phyloP scores from a whole-genome alignment of 352 stramenopile genomes.

The Pythium folliculosum region DNA sequence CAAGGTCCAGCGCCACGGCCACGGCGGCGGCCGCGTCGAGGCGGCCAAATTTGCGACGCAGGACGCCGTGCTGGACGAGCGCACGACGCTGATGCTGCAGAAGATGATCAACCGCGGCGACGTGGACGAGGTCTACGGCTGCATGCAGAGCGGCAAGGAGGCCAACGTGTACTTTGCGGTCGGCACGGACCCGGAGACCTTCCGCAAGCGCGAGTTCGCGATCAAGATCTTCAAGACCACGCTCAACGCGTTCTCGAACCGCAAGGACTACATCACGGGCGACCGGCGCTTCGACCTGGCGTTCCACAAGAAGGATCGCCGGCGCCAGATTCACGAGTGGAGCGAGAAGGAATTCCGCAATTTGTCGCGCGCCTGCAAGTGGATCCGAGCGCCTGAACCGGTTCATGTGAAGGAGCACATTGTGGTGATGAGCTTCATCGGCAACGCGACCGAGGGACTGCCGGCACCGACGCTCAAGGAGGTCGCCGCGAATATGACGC shows the following conservation, averaged over 20 bases:
- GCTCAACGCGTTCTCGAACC: slow-evolving; percentile 80
- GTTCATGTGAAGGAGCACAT: slow-evolving; percentile 66
- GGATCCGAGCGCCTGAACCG: slow-evolving; percentile 47
- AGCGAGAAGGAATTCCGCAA: slow-evolving; percentile 79
- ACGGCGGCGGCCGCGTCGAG: slow-evolving; percentile 47
- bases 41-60: slow-evolving; percentile 54
- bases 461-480: slow-evolving; percentile 75
- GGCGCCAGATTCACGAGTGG: slow-evolving; percentile 72
- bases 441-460: slow-evolving; percentile 41
- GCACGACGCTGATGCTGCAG: slow-evolving; percentile 45
- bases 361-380: slow-evolving; percentile 51
- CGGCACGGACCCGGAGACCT: slow-evolving; percentile 50
- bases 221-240: slow-evolving; percentile 89
- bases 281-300: slow-evolving; percentile 77
- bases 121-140: slow-evolving; percentile 72
- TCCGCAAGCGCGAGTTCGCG: slow-evolving; percentile 37
- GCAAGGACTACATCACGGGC: slow-evolving; percentile 81
- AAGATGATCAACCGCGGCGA: slow-evolving; percentile 43
- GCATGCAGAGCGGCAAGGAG: slow-evolving; percentile 82
- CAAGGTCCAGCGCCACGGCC: slow-evolving; percentile 66
- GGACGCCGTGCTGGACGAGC: slow-evolving; percentile 77
- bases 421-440: slow-evolving; percentile 76
- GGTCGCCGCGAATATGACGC: slow-evolving; percentile 47
- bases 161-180: slow-evolving; percentile 78
- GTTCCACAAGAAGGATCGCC: slow-evolving; percentile 70